Conservation (phyloP, 305 asterid species). For the Stenogyne calaminthoides region DNA sequence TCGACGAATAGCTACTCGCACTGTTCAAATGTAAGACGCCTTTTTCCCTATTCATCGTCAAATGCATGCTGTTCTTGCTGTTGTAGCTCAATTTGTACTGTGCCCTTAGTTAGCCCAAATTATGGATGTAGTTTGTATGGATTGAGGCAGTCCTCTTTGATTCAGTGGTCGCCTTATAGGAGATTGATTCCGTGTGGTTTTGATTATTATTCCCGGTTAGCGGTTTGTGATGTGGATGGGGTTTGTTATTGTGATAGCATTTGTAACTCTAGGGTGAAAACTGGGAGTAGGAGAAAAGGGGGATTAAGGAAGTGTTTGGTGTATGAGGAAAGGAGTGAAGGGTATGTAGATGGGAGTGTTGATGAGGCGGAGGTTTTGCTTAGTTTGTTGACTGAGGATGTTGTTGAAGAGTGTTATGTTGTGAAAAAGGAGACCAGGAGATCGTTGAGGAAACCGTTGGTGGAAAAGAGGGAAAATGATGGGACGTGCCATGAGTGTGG, state of each 20-base stretch:
- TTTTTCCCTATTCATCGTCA: conserved; percentile 46
- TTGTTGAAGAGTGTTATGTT: conserved; percentile 49
- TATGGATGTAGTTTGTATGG: conserved; percentile 52
- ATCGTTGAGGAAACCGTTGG: conserved; percentile 40
- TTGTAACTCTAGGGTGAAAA: conserved; percentile 40
- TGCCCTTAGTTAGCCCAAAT: conserved; percentile 40
- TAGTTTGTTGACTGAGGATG: conserved; percentile 70
- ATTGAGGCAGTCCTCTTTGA: conserved; percentile 72
- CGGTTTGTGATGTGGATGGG: conserved; percentile 41
- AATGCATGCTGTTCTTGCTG: conserved; percentile 56
- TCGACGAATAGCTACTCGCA: conserved; percentile 44
- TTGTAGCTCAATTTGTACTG: conserved; percentile 39
- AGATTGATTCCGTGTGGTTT: conserved; percentile 51
- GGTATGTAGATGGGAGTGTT: conserved; percentile 33
- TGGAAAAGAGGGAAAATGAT: conserved; percentile 44
- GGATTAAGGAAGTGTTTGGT: conserved; percentile 50
- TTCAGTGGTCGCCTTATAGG: conserved; percentile 61
- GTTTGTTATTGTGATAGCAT: conserved; percentile 44
- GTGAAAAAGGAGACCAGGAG: conserved; percentile 44
- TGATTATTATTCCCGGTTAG: conserved; percentile 45
- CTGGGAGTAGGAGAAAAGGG: conserved; percentile 45
- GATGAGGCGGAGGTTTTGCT: conserved; percentile 82
- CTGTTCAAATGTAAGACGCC: conserved; percentile 47
- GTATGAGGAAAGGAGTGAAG: conserved; percentile 54
- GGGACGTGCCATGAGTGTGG: conserved; percentile 31